Conservation (phyloP, 129 eudicot genomes). For the Escallonia rubra region DNA sequence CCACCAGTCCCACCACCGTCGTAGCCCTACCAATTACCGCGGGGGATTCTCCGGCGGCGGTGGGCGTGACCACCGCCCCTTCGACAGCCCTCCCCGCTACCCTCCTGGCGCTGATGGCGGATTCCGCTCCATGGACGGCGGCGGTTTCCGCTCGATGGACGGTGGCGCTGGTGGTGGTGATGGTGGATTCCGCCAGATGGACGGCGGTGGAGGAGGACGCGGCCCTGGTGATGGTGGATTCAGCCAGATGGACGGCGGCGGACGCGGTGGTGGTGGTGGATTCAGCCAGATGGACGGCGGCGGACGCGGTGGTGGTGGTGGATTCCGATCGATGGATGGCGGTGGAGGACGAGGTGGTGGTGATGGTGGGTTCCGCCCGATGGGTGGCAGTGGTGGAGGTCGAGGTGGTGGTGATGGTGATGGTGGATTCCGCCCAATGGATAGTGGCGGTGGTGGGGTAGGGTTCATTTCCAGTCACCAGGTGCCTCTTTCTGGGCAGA, state of each 20-base stretch:
- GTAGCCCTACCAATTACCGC: constrained; percentile 22
- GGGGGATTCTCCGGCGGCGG: constrained; percentile 38
- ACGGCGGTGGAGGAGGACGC: constrained; percentile 27
- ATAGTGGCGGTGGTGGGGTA: constrained; percentile 33
- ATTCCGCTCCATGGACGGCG: too few relatives aligned
- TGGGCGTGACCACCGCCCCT: constrained; percentile 33
- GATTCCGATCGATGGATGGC: too few relatives aligned
- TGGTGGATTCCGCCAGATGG: constrained; percentile 45
- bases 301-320: too few relatives aligned
- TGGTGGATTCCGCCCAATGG: constrained; percentile 46
- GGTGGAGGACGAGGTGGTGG: not conserved
- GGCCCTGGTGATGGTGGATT: constrained; percentile 34
- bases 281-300: too few relatives aligned
- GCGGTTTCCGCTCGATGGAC: too few relatives aligned
- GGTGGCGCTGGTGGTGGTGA: constrained; percentile 10
- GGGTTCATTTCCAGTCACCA: constrained; percentile 31
- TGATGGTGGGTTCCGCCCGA: constrained; percentile 40
- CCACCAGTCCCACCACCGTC: constrained; percentile 24
- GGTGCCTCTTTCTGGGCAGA: constrained; percentile 51
- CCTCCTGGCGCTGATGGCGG: constrained; percentile 13
- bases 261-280: constrained; percentile 9
- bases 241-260: constrained; percentile 34
- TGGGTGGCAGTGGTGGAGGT: constrained; percentile 37
- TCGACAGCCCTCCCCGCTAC: constrained; percentile 57
- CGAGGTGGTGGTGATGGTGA: constrained; percentile 21